Evolutionary conservation across 192 early-diverging fungal species (phyloP).

Genomic region (Coemansia sp.): DNA sequence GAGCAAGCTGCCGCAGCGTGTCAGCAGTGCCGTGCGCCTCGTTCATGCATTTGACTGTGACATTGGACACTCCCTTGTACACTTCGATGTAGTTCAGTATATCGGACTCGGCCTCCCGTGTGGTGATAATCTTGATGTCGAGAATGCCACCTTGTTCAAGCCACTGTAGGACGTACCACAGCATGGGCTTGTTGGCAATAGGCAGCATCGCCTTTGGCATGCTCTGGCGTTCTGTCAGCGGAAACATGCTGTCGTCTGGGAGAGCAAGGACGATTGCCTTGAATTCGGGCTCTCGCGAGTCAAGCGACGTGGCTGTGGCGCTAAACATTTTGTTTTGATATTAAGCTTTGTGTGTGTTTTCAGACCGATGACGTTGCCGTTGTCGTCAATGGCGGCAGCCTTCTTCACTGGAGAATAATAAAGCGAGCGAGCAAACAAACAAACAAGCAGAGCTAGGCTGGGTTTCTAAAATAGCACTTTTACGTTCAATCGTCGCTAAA

Average conservation of each 20-base stretch:
- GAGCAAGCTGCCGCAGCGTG: constrained; percentile 73
- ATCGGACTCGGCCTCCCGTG: constrained; percentile 64
- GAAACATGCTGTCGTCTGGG: constrained; percentile 60
- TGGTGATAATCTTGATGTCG: constrained; percentile 75
- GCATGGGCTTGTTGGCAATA: constrained; percentile 92
- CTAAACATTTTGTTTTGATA: constrained; percentile 26
- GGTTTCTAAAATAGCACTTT: too few relatives aligned
- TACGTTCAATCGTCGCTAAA: too few relatives aligned
- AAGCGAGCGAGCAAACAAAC: too few relatives aligned
- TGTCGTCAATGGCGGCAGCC: background rate
- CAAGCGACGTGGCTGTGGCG: constrained; percentile 24
- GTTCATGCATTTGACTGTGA: constrained; percentile 39
- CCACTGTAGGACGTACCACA: constrained; percentile 93
- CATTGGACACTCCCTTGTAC: constrained; percentile 60
- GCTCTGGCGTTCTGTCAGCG: constrained; percentile 76
- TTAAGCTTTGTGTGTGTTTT: background rate
- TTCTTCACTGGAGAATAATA: background rate
- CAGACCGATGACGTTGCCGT: background rate
- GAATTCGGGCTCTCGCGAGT: constrained; percentile 45
- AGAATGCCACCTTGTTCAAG: constrained; percentile 80
- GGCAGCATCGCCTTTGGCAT: constrained; percentile 94
- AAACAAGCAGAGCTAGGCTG: too few relatives aligned
- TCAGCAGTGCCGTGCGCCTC: constrained; percentile 80
- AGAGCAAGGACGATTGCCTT: constrained; percentile 48
- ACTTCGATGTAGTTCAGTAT: constrained; percentile 50